Base-by-base conservation (phyloP, 2,329 filamentous ascomycete genomes). In the Lasiodiplodia hormozganensis region DNA sequence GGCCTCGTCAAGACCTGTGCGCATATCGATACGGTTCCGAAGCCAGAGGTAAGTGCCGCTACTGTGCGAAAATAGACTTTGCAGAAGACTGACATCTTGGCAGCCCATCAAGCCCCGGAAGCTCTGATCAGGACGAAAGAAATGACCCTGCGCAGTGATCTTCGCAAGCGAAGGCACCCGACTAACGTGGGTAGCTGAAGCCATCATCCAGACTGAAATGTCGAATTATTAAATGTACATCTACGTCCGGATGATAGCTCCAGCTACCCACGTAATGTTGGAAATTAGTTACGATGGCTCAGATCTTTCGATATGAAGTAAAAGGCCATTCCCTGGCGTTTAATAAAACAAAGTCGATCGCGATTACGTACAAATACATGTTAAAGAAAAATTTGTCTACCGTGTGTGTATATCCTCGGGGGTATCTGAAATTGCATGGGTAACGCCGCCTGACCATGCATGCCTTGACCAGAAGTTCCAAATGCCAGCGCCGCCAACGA, bases 1-100 rank as follows among this genome's bases (percentile, higher is more conserved):
- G 68, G 51, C 1, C 65, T 79, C 62, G 62, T 79, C 70, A 70
- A 69, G 65, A 74, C 70, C 62, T 69, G 75, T 14, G 76, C 75
- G 3, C 68, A 72, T 8, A 23, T 79, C 56, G 75, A 79, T 18
- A 73, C 69, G 31, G 69, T 76, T 8, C 64, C 64, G 1, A 58
- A 67, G 28, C 53, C n/a, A 7, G 53, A 67, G 38, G 57, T 60
- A 12, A 43, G 54, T 56, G 0, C 25, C 12, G 1, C 4, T 18
- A 4, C 2, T 54, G 0, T 16, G 8, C 31, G 54, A 23, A 38
- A 18, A 16, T 23, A 31, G 4, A n/a, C 28, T 57, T 21, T 8
- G 21, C 12, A n/a, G n/a, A 12, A 40, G 34, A 43, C 34, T 21
- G n/a, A 21, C 34, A 3, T 40, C 43, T 21, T 47, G 2, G n/a